Conservation (phyloP, 164 flowering plant species). For the Berberis thunbergii region DNA sequence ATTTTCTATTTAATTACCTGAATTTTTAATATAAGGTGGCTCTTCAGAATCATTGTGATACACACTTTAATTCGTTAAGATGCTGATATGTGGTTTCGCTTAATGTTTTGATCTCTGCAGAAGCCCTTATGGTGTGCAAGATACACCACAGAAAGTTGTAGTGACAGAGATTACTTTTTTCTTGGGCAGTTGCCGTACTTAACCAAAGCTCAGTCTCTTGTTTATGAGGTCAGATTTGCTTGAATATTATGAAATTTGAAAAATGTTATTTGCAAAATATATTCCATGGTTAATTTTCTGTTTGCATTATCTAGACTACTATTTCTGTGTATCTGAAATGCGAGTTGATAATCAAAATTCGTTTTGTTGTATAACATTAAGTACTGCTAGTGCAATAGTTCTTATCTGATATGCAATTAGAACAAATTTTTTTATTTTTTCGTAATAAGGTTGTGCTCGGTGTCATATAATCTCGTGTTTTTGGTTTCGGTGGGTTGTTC, state of each 20-base stretch:
- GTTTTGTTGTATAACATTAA: too few species aligned
- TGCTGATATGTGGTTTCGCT: background rate
- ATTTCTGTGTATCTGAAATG: too few species aligned
- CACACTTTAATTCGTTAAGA: constrained; percentile 1
- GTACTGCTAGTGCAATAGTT: too few species aligned
- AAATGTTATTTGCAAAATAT: background rate
- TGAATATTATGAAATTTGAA: background rate
- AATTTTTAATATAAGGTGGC: background rate
- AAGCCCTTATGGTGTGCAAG: constrained; percentile 82
- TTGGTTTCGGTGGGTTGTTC: too few species aligned
- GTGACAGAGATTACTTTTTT: constrained; percentile 60
- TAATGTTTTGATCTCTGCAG: constrained; percentile 30
- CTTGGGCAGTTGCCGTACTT: constrained; percentile 93
- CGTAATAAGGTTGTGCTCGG: too few species aligned
- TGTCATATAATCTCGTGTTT: too few species aligned
- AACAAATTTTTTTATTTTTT: too few species aligned
- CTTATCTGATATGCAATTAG: too few species aligned
- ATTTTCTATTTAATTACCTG: background rate
- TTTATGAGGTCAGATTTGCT: constrained; percentile 53
- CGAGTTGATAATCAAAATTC: too few species aligned
- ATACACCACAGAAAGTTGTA: constrained; percentile 35
- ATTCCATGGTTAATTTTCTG: background rate
- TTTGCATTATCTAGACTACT: too few species aligned
- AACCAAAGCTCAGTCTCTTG: constrained; percentile 41
- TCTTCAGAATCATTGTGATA: background rate